These are phyloP conservation scores for Phialophora verrucosa DNA, from an alignment of 2,329 filamentous ascomycete genomes.

Conservation along the genomic window DNA sequence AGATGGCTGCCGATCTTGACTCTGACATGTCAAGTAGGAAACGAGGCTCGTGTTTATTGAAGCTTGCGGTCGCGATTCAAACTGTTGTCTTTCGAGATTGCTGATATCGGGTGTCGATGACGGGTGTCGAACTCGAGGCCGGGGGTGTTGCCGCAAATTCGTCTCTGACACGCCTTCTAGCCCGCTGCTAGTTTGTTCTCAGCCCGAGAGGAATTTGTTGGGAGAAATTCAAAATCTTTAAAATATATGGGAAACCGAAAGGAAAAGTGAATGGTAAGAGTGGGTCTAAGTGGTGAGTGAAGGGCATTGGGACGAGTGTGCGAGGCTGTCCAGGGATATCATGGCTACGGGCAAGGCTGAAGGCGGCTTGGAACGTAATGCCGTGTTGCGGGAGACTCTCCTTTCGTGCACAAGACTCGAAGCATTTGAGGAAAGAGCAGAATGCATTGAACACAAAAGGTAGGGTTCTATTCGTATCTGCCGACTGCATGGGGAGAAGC, in stretches of 20 bases:
- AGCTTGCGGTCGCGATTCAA: background rate
- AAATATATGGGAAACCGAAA: background rate
- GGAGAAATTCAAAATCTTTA: background rate
- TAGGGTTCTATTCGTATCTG: background rate
- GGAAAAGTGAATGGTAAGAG: background rate
- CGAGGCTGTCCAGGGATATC: background rate
- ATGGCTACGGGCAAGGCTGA: background rate
- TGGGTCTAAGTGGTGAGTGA: background rate
- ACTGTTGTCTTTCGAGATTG: background rate
- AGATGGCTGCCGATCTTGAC: slow-evolving; percentile 3
- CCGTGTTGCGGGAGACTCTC: too few species aligned
- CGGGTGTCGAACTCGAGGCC: background rate
- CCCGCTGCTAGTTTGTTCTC: slow-evolving; percentile 9
- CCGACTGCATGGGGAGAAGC: background rate
- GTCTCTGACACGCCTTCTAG: slow-evolving; percentile 5
- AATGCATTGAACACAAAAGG: background rate
- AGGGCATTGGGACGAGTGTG: background rate
- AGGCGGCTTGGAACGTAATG: background rate
- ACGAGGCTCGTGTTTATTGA: background rate
- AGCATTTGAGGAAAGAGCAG: background rate
- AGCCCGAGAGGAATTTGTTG: slow-evolving; percentile 2
- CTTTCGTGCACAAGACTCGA: background rate
- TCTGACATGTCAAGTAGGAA: background rate
- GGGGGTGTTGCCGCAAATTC: background rate
- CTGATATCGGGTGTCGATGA: background rate